A percentile compares a stretch with the other conserved stretches of the same genome.
Conservation (phyloP, 192 early-diverging fungal genomes). For the Coemansia nantahalensis region DNA sequence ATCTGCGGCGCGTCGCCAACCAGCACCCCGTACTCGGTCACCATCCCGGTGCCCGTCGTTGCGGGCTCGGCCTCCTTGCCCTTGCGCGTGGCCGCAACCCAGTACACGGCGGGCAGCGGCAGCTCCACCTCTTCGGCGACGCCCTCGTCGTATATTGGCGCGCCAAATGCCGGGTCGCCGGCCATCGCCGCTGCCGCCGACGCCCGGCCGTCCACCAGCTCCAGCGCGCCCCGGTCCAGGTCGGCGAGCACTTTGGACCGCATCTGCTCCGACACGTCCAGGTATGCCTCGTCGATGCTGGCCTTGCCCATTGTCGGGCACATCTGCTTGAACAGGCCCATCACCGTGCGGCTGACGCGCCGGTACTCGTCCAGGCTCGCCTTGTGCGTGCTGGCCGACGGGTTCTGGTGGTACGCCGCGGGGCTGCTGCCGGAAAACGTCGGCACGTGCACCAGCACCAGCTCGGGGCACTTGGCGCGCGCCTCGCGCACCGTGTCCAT, state of each 20-base stretch:
- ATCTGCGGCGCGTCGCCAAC: conserved; percentile 32
- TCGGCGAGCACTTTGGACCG: conserved; percentile 48
- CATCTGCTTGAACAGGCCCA: conserved; percentile 61
- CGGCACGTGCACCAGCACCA: conserved; percentile 77
- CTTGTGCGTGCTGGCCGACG: conserved; percentile 78
- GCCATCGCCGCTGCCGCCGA: neutral
- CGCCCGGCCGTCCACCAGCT: conserved; percentile 7
- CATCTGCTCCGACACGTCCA: conserved; percentile 78
- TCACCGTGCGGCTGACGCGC: conserved; percentile 67
- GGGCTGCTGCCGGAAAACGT: conserved; percentile 71
- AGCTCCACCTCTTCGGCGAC: neutral
- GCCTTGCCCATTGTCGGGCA: conserved; percentile 66
- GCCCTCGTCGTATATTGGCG: neutral
- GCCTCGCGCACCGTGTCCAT: conserved; percentile 36
- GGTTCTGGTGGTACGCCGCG: conserved; percentile 65
- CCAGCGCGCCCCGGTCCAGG: conserved; percentile 20
- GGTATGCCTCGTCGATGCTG: conserved; percentile 83
- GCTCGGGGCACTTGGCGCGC: conserved; percentile 56
- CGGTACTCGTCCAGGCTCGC: conserved; percentile 84
- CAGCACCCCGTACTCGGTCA: conserved; percentile 52
- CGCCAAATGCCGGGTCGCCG: neutral
- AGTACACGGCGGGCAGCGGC: conserved; percentile 26
- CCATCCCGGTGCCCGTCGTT: conserved; percentile 2
- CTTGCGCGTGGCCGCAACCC: conserved; percentile 35
- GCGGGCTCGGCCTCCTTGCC: conserved; percentile 42